A percentile compares a stretch with the other conserved stretches of the same genome.
phyloP scores from a whole-genome alignment of 768 basidiomycete species.

The Paxillus rubicundulus region DNA sequence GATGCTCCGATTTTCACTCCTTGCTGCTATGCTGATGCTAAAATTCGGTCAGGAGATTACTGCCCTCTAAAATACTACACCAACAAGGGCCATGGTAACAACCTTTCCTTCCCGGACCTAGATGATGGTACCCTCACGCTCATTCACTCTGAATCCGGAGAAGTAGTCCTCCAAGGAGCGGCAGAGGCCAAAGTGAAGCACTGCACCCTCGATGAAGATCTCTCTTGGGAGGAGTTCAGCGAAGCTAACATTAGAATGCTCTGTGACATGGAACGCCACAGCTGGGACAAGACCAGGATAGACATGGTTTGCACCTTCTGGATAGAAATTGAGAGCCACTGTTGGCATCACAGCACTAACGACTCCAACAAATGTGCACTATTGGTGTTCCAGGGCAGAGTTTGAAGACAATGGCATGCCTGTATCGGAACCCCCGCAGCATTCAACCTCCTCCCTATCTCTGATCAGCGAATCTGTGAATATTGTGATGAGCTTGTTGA shows the following conservation, averaged over 20 bases:
- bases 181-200: background rate
- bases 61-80: too few species aligned
- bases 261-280: too few species aligned
- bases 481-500: background rate
- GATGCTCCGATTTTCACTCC: too few species aligned
- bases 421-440: background rate
- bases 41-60: too few species aligned
- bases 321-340: slow-evolving; percentile 3
- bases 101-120: background rate
- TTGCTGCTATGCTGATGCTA: too few species aligned
- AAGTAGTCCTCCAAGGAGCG: background rate
- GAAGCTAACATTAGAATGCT: too few species aligned
- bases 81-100: too few species aligned
- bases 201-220: background rate
- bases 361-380: background rate
- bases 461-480: background rate
- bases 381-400: too few species aligned
- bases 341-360: background rate
- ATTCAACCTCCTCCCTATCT: too few species aligned
- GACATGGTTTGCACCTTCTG: slow-evolving; percentile 16
- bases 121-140: background rate
- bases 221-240: slow-evolving; percentile 1
- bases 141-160: background rate
- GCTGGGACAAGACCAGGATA: too few species aligned
- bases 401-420: background rate